phyloP scores from a whole-genome alignment of 371 early-diverging fungal genomes.

The Actinomucor elegans region DNA sequence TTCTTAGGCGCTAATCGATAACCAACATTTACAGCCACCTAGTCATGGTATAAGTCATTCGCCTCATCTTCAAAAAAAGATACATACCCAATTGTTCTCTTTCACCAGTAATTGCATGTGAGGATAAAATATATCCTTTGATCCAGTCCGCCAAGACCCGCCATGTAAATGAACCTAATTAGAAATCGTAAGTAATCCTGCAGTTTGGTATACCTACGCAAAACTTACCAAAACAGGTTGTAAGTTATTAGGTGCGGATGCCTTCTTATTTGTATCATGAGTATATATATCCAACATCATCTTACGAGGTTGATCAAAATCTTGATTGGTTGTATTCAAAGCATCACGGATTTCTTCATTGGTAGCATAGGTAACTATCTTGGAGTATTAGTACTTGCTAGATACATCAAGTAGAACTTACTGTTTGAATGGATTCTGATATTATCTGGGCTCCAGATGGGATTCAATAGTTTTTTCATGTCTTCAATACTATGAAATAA shows the following conservation, averaged over 20 bases:
- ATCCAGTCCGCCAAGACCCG: constrained; percentile 59
- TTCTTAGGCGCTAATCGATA: constrained; percentile 61
- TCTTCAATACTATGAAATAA: neutral
- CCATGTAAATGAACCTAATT: constrained; percentile 61
- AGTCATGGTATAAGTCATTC: constrained; percentile 9
- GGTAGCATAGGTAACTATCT: constrained; percentile 57
- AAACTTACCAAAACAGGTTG: constrained; percentile 45
- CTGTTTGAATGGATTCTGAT: constrained; percentile 52
- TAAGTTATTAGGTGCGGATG: constrained; percentile 3
- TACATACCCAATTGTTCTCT: constrained; percentile 32
- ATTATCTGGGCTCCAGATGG: constrained; percentile 40
- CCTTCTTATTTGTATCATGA: constrained; percentile 8
- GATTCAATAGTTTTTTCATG: constrained; percentile 38
- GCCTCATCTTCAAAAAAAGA: neutral
- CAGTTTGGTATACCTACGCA: neutral
- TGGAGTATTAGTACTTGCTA: neutral
- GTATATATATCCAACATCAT: constrained; percentile 51
- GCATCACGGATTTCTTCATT: constrained; percentile 51
- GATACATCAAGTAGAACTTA: constrained; percentile 22
- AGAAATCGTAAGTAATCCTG: neutral
- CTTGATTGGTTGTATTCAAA: constrained; percentile 24
- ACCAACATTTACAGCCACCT: constrained; percentile 68
- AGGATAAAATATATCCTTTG: constrained; percentile 48
- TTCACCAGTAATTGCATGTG: constrained; percentile 35
- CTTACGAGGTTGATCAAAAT: constrained; percentile 27